Base-by-base conservation (phyloP, 164 flowering plant species). In the Chimonanthus salicifolius region DNA sequence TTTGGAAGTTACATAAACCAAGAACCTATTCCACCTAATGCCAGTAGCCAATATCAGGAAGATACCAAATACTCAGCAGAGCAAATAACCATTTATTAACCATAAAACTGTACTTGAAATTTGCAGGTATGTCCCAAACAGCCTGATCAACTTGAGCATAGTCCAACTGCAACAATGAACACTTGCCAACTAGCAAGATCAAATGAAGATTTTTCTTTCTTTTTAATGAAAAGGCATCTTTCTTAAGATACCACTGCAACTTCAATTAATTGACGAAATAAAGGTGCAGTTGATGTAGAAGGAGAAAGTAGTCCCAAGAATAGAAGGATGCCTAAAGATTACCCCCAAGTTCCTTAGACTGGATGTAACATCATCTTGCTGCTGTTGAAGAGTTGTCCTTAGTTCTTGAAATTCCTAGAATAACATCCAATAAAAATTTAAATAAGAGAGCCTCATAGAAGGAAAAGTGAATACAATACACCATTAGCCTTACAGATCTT, bases 311-410 rank as follows among this genome's bases (percentile, higher is more conserved):
- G 43, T 15, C 43, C 66, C 7, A 21, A 33, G 46, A 44, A 16
- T 66, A 66, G 47, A 45, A 8, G 69, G 47, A 66, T 44, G 43
- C 21, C 21, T 9, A 66, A 43, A 43, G n/a, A 13, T 49, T 80
- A 80, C 83, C 80, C 71, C 78, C 63, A 80, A 68, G 76, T 83
- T 88, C 76, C 66, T 85, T 46, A 94, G 77, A 83, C 95, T 89
- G 60, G 89, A 73, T 68, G 88, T 76, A 5, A 91, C 94, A 83
- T 92, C 97, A 62, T 94, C 98, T 73, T 92, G 97, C 77, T 94
- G 98, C 78, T 94, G 92, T 76, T 88, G 90, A 63, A 94, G 94
- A 51, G 92, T 92, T 67, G 80, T 87, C 82, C 87, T 89, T 76
- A 94, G 79, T 18, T 87, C 97, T 89, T 92, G 89, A 80, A 80